Percentiles rank a stretch among this genome's conserved stretches.
These are phyloP conservation scores for Rheum nobile DNA, from an alignment of 148 eudicot genomes.

Conservation along the genomic window DNA sequence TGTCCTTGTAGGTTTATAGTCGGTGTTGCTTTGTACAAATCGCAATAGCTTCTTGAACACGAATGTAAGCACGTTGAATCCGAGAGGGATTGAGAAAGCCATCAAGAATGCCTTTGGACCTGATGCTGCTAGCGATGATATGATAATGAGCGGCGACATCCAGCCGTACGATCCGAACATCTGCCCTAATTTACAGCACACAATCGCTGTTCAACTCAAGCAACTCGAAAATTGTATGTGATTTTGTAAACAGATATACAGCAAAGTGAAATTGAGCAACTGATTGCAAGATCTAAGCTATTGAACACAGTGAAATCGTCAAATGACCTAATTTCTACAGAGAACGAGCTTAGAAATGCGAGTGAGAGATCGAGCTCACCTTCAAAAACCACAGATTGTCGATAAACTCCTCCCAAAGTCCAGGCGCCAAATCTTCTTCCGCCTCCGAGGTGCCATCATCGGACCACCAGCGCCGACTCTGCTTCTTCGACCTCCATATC, in stretches of 20 bases:
- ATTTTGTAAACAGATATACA: not conserved
- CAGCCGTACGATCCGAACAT: constrained; percentile 60
- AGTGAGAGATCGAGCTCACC: constrained; percentile 17
- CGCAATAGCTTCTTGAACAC: constrained; percentile 34
- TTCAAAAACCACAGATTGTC: constrained; percentile 44
- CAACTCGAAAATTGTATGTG: not conserved
- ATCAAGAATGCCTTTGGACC: constrained; percentile 83
- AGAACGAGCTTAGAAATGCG: not conserved
- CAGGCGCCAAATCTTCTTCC: constrained; percentile 21
- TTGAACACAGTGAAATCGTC: not conserved
- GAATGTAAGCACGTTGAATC: constrained; percentile 43
- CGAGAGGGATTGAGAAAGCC: constrained; percentile 46
- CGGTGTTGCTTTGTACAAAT: constrained; percentile 15
- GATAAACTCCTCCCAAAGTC: constrained; percentile 30
- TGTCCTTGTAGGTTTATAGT: constrained; percentile 16
- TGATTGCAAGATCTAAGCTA: not conserved
- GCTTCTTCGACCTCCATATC: constrained; percentile 2
- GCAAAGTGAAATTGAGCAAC: not conserved
- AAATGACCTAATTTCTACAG: not conserved
- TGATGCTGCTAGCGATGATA: constrained; percentile 44
- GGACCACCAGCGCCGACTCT: constrained; percentile 19
- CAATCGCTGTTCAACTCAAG: not conserved
- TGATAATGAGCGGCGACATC: constrained; percentile 46
- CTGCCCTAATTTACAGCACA: constrained; percentile 28
- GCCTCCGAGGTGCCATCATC: not conserved